Evolutionary conservation across 1,139 yeast species (phyloP).

Genomic region (Saccharomyces uvarum): DNA sequence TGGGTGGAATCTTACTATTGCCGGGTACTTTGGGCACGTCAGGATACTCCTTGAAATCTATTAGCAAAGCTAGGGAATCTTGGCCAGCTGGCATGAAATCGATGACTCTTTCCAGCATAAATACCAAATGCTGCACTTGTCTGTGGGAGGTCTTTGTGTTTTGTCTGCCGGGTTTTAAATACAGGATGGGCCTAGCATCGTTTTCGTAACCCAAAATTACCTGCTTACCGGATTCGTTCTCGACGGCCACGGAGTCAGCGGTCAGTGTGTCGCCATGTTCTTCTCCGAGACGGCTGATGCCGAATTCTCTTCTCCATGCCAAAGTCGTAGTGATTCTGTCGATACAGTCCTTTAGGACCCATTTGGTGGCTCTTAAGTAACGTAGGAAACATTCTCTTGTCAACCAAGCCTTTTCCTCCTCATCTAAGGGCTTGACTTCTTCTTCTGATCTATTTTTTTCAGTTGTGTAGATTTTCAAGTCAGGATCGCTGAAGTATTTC

Average conservation of each 20-base stretch:
- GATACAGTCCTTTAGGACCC: constrained; percentile 67
- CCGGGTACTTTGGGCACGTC: constrained; percentile 46
- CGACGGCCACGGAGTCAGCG: constrained; percentile 56
- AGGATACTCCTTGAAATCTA: constrained; percentile 73
- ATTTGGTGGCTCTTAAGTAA: constrained; percentile 84
- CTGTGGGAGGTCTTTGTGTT: constrained; percentile 79
- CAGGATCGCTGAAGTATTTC: constrained; percentile 47
- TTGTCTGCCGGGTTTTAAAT: constrained; percentile 85
- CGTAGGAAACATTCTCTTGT: constrained; percentile 83
- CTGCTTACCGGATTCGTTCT: constrained; percentile 83
- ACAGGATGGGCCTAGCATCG: constrained; percentile 81
- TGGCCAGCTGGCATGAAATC: constrained; percentile 95
- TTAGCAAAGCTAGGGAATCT: constrained; percentile 79
- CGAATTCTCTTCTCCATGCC: constrained; percentile 90
- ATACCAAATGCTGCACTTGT: constrained; percentile 90
- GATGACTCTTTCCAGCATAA: constrained; percentile 80
- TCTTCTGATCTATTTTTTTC: constrained; percentile 30
- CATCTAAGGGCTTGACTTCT: constrained; percentile 37
- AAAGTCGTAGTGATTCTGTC: constrained; percentile 67
- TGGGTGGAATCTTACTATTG: constrained; percentile 67
- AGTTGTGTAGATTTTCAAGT: constrained; percentile 35
- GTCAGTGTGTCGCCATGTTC: constrained; percentile 43
- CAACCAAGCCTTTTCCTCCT: constrained; percentile 78
- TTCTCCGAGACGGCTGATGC: constrained; percentile 52
- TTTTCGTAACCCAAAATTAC: constrained; percentile 83